phyloP scores from a whole-genome alignment of 129 eudicot genomes.

The Flaveria sonorensis region DNA sequence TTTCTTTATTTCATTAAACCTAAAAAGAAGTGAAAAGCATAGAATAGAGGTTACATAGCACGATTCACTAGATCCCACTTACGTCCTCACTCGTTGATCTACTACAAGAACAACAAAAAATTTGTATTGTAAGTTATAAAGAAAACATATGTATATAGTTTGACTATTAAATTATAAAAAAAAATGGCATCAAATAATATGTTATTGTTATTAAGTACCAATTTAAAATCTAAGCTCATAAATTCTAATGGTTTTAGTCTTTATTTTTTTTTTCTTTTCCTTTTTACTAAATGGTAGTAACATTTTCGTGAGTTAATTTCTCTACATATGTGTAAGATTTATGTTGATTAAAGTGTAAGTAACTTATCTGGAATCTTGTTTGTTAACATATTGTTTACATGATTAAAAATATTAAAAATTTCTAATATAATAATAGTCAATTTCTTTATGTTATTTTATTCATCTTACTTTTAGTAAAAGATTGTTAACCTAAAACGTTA shows the following conservation, averaged over 20 bases:
- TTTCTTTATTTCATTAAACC: not conserved
- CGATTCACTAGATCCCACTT: not conserved
- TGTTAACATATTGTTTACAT: not conserved
- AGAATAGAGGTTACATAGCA: not conserved
- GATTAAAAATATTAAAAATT: not conserved
- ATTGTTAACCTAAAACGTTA: not conserved
- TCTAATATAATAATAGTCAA: not conserved
- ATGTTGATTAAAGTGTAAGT: not conserved
- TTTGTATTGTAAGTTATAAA: too few species aligned
- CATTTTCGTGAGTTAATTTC: not conserved
- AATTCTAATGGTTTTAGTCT: not conserved
- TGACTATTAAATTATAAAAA: not conserved
- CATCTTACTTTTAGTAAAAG: constrained; percentile 6
- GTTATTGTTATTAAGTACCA: not conserved
- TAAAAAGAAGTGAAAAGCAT: not conserved
- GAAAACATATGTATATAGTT: not conserved
- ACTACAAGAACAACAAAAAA: not conserved
- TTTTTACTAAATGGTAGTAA: not conserved
- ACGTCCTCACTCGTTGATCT: not conserved
- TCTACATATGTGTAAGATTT: not conserved
- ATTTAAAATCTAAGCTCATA: not conserved
- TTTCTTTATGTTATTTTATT: not conserved
- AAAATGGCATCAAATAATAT: not conserved
- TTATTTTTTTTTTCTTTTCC: not conserved
- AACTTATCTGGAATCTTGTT: not conserved